Conservation (phyloP, 1,284 basidiomycete species). For the Ceratobasidium theobromae region DNA sequence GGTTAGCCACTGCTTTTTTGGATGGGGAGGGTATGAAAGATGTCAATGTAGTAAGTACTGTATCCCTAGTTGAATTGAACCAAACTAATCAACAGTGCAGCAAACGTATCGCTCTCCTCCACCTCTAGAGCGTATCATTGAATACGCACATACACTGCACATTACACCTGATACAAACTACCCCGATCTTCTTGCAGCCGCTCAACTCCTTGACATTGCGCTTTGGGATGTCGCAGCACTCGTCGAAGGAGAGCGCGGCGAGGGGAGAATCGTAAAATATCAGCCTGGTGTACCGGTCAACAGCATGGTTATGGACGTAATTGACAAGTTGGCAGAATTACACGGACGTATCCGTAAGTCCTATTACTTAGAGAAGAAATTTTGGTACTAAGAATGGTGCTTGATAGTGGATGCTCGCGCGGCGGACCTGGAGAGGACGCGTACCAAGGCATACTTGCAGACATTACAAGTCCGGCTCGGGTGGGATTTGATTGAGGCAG, state of each 20-base stretch:
- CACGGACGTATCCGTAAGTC: constrained; percentile 21
- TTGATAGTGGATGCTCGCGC: constrained; percentile 11
- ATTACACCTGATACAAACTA: constrained; percentile 11
- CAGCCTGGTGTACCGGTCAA: constrained; percentile 5
- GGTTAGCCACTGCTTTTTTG: constrained; percentile 10
- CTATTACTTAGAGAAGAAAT: background rate
- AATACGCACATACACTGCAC: background rate
- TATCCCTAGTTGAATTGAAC: background rate
- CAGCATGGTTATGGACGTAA: constrained; percentile 3
- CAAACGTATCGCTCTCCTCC: background rate
- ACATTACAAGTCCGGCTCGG: constrained; percentile 3
- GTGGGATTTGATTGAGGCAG: constrained; percentile 19
- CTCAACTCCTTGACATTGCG: constrained; percentile 10
- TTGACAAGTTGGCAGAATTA: background rate
- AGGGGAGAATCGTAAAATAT: constrained; percentile 1
- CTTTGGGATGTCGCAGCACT: constrained; percentile 20
- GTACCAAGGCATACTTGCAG: constrained; percentile 7
- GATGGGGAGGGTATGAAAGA: background rate
- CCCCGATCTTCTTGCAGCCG: background rate
- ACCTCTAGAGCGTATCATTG: background rate
- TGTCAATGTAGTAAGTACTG: background rate
- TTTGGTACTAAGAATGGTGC: background rate
- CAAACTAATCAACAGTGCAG: background rate
- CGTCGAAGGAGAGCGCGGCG: constrained; percentile 4
- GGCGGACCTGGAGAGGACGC: constrained; percentile 10